Conservation (phyloP, 306 rosid species). For the Lagenaria siceraria region DNA sequence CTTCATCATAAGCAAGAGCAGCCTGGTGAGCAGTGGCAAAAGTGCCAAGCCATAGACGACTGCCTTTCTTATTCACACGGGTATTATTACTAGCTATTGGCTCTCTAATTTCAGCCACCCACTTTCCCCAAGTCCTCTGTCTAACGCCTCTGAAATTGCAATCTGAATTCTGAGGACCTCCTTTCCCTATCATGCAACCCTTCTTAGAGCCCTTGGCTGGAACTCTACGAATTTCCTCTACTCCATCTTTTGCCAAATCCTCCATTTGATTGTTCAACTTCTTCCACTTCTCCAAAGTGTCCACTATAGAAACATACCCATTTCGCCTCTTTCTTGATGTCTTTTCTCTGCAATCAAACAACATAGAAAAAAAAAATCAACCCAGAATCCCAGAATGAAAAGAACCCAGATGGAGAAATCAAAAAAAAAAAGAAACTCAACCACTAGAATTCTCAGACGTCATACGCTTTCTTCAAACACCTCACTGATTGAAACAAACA, state of each 20-base stretch:
- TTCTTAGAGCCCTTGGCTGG: constrained; percentile 71
- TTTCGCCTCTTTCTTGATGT: constrained; percentile 16
- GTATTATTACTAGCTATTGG: constrained; percentile 21
- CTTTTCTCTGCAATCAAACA: neutral
- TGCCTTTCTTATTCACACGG: constrained; percentile 19
- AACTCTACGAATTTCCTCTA: constrained; percentile 9
- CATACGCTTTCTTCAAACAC: constrained; percentile 1
- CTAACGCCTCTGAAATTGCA: constrained; percentile 73
- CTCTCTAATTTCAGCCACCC: constrained; percentile 87
- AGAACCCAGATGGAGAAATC: neutral
- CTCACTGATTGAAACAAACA: neutral
- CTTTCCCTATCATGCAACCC: constrained; percentile 89
- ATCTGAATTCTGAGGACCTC: constrained; percentile 78
- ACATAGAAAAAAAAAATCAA: neutral
- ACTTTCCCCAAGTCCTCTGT: constrained; percentile 90
- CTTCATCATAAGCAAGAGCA: constrained; percentile 78
- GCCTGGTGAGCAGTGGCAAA: constrained; percentile 69
- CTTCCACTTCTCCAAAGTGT: constrained; percentile 59
- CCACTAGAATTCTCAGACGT: constrained; percentile 5
- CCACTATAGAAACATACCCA: constrained; percentile 32
- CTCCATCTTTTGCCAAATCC: constrained; percentile 25
- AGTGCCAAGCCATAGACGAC: constrained; percentile 87
- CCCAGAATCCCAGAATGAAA: neutral
- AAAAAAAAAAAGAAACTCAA: neutral
- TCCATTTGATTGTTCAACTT: constrained; percentile 24